A percentile compares a stretch with the other conserved stretches of the same genome.
Evolutionary conservation across 2,329 filamentous ascomycete species (phyloP).

Genomic region (Cladosporium sphaerospermum): DNA sequence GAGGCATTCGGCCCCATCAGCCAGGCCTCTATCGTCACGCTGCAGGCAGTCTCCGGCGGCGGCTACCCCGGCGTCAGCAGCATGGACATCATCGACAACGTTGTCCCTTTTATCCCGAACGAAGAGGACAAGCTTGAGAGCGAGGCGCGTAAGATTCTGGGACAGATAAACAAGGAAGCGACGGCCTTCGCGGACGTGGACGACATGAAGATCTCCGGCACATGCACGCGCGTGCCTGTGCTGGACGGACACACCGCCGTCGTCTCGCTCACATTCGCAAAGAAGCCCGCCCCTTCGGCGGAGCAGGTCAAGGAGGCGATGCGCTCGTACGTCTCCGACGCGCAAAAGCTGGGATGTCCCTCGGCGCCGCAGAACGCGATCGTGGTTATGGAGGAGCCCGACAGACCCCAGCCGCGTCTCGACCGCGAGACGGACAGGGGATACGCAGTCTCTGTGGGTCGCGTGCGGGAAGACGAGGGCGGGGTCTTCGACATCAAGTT

Average conservation of each 20-base stretch:
- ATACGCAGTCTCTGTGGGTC: slow-evolving; percentile 85
- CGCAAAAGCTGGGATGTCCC: slow-evolving; percentile 74
- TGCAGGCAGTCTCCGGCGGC: slow-evolving; percentile 90
- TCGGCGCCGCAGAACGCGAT: slow-evolving; percentile 79
- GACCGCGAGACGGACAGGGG: slow-evolving; percentile 80
- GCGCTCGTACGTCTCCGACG: slow-evolving; percentile 74
- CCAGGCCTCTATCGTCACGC: slow-evolving; percentile 78
- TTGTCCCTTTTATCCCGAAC: slow-evolving; percentile 85
- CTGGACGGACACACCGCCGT: slow-evolving; percentile 95
- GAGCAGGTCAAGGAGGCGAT: slow-evolving; percentile 74
- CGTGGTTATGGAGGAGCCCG: slow-evolving; percentile 79
- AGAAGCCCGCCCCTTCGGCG: slow-evolving; percentile 64
- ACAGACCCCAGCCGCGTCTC: slow-evolving; percentile 83
- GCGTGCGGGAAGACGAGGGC: slow-evolving; percentile 76
- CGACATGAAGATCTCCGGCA: slow-evolving; percentile 69
- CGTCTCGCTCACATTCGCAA: slow-evolving; percentile 76
- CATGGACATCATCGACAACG: slow-evolving; percentile 96
- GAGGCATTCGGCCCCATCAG: slow-evolving; percentile 73
- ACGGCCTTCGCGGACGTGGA: slow-evolving; percentile 73
- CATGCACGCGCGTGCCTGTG: slow-evolving; percentile 92
- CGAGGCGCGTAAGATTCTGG: slow-evolving; percentile 92
- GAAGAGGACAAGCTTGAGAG: slow-evolving; percentile 96
- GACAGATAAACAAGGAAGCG: slow-evolving; percentile 61
- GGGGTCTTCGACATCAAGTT: slow-evolving; percentile 94
- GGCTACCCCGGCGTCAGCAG: slow-evolving; percentile 84